Percentiles rank a stretch among this genome's conserved stretches.
Conservation (phyloP, 1,139 yeast species). For the Zygoascus hellenicus region DNA sequence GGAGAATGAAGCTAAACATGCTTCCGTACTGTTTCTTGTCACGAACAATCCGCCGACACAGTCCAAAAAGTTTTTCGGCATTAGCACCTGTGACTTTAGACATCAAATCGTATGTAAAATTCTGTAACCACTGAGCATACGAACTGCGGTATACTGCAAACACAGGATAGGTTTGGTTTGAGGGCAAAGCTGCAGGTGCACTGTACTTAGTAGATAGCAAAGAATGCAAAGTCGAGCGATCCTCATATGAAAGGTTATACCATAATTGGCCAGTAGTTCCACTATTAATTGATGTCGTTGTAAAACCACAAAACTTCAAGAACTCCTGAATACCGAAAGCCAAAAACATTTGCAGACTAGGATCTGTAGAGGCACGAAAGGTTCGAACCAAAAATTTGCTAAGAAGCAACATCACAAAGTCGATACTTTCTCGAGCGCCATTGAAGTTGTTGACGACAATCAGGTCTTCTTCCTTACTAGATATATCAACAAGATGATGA, state of each 20-base stretch:
- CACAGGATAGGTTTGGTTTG: slow-evolving; percentile 43
- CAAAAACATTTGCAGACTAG: slow-evolving; percentile 73
- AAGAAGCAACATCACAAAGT: slow-evolving; percentile 60
- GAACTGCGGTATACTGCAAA: slow-evolving; percentile 34
- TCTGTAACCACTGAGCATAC: slow-evolving; percentile 63
- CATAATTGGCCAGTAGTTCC: slow-evolving; percentile 37
- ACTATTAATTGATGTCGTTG: slow-evolving; percentile 21
- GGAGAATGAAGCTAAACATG: slow-evolving; percentile 67
- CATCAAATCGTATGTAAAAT: slow-evolving; percentile 60
- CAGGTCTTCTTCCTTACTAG: slow-evolving; percentile 29
- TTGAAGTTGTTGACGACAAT: slow-evolving; percentile 56
- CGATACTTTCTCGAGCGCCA: slow-evolving; percentile 55
- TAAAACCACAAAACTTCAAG: slow-evolving; percentile 57
- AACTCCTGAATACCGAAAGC: slow-evolving; percentile 91
- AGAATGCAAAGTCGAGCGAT: slow-evolving; percentile 73
- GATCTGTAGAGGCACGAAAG: slow-evolving; percentile 87
- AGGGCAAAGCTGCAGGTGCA: slow-evolving; percentile 41
- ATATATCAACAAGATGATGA: slow-evolving; percentile 50
- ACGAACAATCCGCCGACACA: slow-evolving; percentile 61
- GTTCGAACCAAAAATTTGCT: slow-evolving; percentile 68
- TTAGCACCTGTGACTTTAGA: slow-evolving; percentile 39
- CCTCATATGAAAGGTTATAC: slow-evolving; percentile 58
- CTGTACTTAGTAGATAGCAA: slow-evolving; percentile 64
- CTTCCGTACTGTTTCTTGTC: slow-evolving; percentile 57
- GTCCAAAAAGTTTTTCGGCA: slow-evolving; percentile 51